These are phyloP conservation scores for Chrysoporthe deuterocubensis DNA, from an alignment of 2,329 filamentous ascomycete species.

Conservation along the genomic window DNA sequence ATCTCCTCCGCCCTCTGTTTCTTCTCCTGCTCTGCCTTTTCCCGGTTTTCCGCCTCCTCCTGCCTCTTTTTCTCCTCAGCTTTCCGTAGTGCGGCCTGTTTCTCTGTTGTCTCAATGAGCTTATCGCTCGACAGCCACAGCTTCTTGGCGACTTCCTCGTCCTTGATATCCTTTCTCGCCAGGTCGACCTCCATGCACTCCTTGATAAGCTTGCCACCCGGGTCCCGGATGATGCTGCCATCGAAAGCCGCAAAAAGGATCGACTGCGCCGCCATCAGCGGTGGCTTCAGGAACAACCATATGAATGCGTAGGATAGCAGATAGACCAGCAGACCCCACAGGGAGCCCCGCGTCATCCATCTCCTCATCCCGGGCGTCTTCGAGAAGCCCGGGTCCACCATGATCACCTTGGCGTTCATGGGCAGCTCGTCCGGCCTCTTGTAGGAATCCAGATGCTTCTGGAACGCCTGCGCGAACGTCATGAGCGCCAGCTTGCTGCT, in stretches of 20 bases:
- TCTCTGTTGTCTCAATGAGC: constrained; percentile 81
- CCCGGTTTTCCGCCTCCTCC: constrained; percentile 41
- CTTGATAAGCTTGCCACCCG: constrained; percentile 78
- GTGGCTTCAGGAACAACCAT: constrained; percentile 88
- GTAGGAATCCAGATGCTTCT: constrained; percentile 87
- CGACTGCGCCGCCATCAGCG: constrained; percentile 82
- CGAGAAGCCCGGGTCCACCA: constrained; percentile 84
- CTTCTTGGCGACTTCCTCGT: constrained; percentile 79
- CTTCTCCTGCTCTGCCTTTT: constrained; percentile 36
- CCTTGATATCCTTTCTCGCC: constrained; percentile 72
- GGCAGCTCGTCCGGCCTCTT: constrained; percentile 82
- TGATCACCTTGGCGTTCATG: constrained; percentile 79
- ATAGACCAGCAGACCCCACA: constrained; percentile 80
- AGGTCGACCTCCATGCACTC: constrained; percentile 82
- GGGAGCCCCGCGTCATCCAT: constrained; percentile 83
- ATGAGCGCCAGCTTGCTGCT: constrained; percentile 79
- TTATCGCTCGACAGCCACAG: constrained; percentile 90
- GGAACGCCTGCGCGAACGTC: constrained; percentile 86
- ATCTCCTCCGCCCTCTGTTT: constrained; percentile 38
- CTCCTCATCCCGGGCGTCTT: constrained; percentile 86
- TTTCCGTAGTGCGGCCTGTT: constrained; percentile 68
- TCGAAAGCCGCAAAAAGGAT: constrained; percentile 89
- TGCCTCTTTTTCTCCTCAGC: constrained; percentile 44
- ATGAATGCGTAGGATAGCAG: constrained; percentile 76
- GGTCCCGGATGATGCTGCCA: constrained; percentile 63